A percentile compares a stretch with the other conserved stretches of the same genome.
phyloP scores from a whole-genome alignment of 441 rosid species.

The Corymbia calophylla region DNA sequence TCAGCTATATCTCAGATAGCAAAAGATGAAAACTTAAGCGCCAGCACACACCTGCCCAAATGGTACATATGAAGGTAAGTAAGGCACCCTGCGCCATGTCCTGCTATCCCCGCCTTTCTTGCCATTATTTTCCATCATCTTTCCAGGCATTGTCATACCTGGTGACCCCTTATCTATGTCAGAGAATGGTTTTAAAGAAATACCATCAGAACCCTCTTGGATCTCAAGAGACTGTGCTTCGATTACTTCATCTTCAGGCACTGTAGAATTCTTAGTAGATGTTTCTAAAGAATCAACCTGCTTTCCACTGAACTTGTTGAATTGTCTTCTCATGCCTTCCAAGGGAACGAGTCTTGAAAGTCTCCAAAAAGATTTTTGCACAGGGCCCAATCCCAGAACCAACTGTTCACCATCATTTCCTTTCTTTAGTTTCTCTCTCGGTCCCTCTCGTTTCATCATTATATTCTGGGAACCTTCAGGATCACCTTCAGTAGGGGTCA shows the following conservation, averaged over 20 bases:
- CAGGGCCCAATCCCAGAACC: constrained; percentile 94
- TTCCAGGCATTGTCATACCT: constrained; percentile 28
- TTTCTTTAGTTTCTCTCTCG: constrained; percentile 40
- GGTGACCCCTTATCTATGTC: constrained; percentile 21
- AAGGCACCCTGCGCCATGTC: constrained; percentile 70
- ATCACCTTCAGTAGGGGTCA: constrained; percentile 36
- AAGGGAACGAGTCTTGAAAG: constrained; percentile 89
- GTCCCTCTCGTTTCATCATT: constrained; percentile 24
- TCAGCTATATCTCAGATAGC: neutral
- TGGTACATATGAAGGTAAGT: constrained; percentile 90
- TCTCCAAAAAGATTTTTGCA: constrained; percentile 91
- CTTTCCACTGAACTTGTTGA: constrained; percentile 53
- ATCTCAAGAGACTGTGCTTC: constrained; percentile 90
- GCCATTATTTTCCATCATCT: constrained; percentile 31
- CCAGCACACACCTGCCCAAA: constrained; percentile 71
- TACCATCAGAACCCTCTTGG: constrained; percentile 93
- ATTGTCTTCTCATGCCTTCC: constrained; percentile 59
- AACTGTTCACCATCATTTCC: constrained; percentile 62
- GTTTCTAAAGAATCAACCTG: constrained; percentile 34
- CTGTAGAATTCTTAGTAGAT: constrained; percentile 26
- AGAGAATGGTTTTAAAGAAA: constrained; percentile 80
- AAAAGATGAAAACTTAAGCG: neutral
- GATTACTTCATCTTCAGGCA: constrained; percentile 50
- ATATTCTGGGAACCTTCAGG: constrained; percentile 16
- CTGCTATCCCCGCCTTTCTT: constrained; percentile 32